A percentile compares a stretch with the other conserved stretches of the same genome.
These are phyloP conservation scores for Davidsoniella neocaledoniae DNA, from an alignment of 2,329 filamentous ascomycete genomes.

Conservation along the genomic window DNA sequence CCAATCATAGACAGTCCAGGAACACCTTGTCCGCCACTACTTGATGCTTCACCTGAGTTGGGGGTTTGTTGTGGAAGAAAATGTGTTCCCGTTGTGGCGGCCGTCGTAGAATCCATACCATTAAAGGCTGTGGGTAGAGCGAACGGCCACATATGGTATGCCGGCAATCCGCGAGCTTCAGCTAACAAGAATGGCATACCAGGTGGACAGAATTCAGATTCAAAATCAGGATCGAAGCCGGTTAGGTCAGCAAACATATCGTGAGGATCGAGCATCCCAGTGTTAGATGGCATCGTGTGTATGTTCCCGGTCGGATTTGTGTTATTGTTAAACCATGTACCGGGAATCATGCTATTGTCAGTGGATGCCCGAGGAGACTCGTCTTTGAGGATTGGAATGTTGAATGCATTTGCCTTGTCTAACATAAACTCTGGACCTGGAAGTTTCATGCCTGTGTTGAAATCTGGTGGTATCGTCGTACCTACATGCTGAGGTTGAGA, in stretches of 20 bases:
- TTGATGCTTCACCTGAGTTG: no score
- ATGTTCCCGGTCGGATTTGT: no score
- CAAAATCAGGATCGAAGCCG: conserved; percentile 5
- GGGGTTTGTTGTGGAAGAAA: no score
- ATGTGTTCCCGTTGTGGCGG: background rate
- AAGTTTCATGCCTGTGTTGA: background rate
- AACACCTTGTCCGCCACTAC: background rate
- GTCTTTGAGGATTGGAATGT: conserved; percentile 1
- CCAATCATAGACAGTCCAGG: background rate
- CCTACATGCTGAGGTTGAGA: background rate
- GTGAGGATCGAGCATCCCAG: no score
- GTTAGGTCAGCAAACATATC: background rate
- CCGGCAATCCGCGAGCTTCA: conserved; percentile 14
- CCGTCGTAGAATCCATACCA: background rate
- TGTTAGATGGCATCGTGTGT: no score
- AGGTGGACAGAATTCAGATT: conserved; percentile 12
- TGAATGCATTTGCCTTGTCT: conserved; percentile 4
- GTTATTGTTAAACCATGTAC: no score
- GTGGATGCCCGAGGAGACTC: no score
- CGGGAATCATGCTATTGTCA: no score
- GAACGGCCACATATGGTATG: conserved; percentile 8
- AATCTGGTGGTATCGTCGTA: background rate
- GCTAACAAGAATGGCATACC: conserved; percentile 13
- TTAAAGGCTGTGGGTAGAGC: background rate
- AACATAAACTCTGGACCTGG: conserved; percentile 5